Evolutionary conservation across 208 protist genomes (phyloP), one percentile per base, ranked within the genome.

Genomic region (Leishmania lainsoni): DNA sequence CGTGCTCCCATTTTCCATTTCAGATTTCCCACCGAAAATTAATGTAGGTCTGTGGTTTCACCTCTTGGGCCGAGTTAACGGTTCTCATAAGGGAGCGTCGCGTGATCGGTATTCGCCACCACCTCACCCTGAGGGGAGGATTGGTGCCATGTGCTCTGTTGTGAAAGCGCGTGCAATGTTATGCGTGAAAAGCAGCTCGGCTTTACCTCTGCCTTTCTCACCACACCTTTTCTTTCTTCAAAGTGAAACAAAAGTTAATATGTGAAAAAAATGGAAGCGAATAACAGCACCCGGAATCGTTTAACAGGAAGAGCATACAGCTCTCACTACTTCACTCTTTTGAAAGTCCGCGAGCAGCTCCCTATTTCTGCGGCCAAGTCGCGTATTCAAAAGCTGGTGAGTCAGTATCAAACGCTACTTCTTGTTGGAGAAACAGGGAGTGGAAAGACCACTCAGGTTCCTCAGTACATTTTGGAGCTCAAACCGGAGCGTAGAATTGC

Each of bases 361-460:
- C 92, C 93, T 14, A 93, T 97, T 89, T 95, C 91, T 80, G 87
- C 87, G 22, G 92, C 87, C 0, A 96, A 95, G 78, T 83, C 88
- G 29, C 83, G 89, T 39, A 93, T 97, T 80, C 89, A 95, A 79
- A 88, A 98, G 66, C 87, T 99, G 29, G 73, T 99, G 10, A 79
- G 81, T n/a, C 86, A 90, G 49, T 94, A 98, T 65, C 95, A 97
- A 70, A 95, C 97, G 0, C 59, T 99, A 0, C 90, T 99, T 12
- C 87, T 99, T 26, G 95, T 96, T 22, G 97, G 97, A 39, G 96
- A 98, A 75, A 99, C 98, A 12, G 98, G 98, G 42, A 99, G 93
- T 83, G 98, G 98, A 66, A 99, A 99, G 79, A 98, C 96, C 54
- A 99, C 98, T 17, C 98, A 99, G 83, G 93, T 99, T 16, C 96